phyloP scores from a whole-genome alignment of 2,329 filamentous ascomycete species.

The Chrysosporium queenslandicum region DNA sequence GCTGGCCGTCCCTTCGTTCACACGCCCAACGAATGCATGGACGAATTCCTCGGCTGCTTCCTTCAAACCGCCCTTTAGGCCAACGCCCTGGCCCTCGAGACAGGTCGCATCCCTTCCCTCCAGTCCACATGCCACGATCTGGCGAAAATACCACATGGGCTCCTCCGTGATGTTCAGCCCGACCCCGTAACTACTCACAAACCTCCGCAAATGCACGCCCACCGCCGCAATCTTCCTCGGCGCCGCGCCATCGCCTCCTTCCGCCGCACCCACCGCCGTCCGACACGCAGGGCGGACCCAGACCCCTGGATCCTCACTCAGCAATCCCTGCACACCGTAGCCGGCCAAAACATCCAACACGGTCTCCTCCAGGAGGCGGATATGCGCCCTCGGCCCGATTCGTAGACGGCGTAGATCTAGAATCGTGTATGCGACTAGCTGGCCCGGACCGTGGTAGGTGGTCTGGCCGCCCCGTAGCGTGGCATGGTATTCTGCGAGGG shows the following conservation, averaged over 20 bases:
- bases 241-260: conserved; percentile 22
- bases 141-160: conserved; percentile 56
- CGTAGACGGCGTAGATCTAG: conserved; percentile 64
- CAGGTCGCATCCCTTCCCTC: conserved; percentile 71
- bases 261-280: not conserved
- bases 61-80: conserved; percentile 27
- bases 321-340: conserved; percentile 47
- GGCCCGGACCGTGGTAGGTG: conserved; percentile 91
- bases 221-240: conserved; percentile 70
- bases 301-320: conserved; percentile 69
- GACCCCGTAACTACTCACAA: conserved; percentile 75
- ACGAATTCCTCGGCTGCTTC: conserved; percentile 32
- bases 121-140: conserved; percentile 86
- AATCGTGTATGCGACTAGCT: conserved; percentile 85
- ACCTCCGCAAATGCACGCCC: conserved; percentile 78
- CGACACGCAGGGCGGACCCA: conserved; percentile 47
- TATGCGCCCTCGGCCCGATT: conserved; percentile 64
- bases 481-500: conserved; percentile 52
- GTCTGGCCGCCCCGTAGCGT: conserved; percentile 80
- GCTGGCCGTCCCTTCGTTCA: conserved; percentile 29
- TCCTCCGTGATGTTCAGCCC: conserved; percentile 50
- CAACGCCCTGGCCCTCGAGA: conserved; percentile 46
- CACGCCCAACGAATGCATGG: conserved; percentile 29
- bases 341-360: conserved; percentile 55
- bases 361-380: conserved; percentile 64